phyloP scores from a whole-genome alignment of 2,329 filamentous ascomycete genomes.

The Fusarium mangiferae region DNA sequence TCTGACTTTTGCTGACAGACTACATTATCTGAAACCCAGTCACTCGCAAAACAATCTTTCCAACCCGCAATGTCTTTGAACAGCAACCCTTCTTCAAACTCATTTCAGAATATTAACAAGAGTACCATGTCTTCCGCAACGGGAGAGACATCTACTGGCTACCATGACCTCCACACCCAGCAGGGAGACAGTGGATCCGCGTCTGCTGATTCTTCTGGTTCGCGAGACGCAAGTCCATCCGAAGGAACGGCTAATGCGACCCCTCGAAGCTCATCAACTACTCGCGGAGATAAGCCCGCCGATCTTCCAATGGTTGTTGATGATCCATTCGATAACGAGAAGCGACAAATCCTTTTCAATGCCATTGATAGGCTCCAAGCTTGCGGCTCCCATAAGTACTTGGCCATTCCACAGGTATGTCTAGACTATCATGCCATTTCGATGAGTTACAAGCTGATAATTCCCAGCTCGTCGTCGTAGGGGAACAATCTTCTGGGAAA shows the following conservation, averaged over 20 bases:
- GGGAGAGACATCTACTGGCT: background rate
- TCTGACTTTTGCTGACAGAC: background rate
- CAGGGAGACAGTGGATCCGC: background rate
- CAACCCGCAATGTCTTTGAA: background rate
- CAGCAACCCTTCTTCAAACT: background rate
- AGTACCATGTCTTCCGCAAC: background rate
- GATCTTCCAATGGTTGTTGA: background rate
- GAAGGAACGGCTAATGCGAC: background rate
- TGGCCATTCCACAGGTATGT: background rate
- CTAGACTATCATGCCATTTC: background rate
- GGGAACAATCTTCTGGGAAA: background rate
- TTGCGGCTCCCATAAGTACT: background rate
- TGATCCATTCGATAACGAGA: background rate
- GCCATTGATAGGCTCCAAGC: background rate
- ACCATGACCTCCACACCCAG: background rate
- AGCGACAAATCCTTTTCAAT: background rate
- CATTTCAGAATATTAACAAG: too few relatives aligned
- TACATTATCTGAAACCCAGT: background rate
- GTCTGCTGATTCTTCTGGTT: background rate
- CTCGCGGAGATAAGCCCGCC: background rate
- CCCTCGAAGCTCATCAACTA: background rate
- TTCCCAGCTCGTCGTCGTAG: background rate
- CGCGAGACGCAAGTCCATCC: background rate
- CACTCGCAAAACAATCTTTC: background rate
- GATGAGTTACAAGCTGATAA: background rate